Percentiles rank a stretch among this genome's conserved stretches.
Conservation (phyloP, 106 monocot genomes). For the Xerophyta viscosa region DNA sequence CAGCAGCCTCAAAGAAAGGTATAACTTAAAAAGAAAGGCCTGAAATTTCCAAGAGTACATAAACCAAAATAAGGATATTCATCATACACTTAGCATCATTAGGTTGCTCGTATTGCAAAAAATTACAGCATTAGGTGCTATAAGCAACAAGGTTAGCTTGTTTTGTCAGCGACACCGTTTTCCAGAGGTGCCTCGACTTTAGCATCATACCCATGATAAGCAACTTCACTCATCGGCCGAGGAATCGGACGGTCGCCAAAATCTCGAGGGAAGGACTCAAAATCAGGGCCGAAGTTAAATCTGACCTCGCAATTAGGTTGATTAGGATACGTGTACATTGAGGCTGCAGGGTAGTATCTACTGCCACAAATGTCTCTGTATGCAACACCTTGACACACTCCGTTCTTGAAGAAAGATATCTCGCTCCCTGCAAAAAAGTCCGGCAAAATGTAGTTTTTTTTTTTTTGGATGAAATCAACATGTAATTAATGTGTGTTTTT, state of each 20-base stretch:
- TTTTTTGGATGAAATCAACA: too few species aligned
- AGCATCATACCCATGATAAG: constrained; percentile 53
- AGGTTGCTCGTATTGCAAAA: too few species aligned
- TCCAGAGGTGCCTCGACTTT: constrained; percentile 36
- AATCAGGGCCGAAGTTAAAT: constrained; percentile 94
- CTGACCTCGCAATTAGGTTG: constrained; percentile 83
- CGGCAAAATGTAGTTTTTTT: too few species aligned
- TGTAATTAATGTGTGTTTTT: too few species aligned
- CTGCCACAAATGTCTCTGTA: constrained; percentile 69
- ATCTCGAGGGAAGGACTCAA: constrained; percentile 71
- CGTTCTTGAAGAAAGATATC: constrained; percentile 94
- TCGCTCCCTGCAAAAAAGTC: constrained; percentile 61
- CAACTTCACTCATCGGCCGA: constrained; percentile 61
- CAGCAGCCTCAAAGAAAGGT: too few species aligned
- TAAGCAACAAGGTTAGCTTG: too few species aligned
- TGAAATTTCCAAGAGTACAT: too few species aligned
- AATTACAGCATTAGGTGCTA: too few species aligned
- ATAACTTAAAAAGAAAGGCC: too few species aligned
- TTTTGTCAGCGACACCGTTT: constrained; percentile 56
- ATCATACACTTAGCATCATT: too few species aligned
- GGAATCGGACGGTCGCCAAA: constrained; percentile 55
- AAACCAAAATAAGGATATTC: too few species aligned
- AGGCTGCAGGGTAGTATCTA: constrained; percentile 91
- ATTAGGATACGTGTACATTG: constrained; percentile 89
- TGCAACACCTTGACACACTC: constrained; percentile 78